Evolutionary conservation across 441 rosid species (phyloP).

Genomic region (Corymbia citriodora): DNA sequence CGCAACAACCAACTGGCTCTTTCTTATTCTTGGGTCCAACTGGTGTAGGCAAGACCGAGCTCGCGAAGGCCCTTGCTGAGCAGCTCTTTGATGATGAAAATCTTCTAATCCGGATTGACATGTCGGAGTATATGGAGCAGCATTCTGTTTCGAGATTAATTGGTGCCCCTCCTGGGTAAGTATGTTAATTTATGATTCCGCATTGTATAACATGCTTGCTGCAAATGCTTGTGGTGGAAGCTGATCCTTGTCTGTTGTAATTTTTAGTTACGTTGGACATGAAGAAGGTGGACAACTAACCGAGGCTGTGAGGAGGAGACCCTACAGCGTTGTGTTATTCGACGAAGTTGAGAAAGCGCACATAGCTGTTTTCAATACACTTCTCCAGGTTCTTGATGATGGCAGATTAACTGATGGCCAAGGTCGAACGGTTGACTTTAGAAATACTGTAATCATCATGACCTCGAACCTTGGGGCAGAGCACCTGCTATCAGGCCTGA

Average conservation of each 20-base stretch:
- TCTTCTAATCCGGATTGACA: slow-evolving; percentile 64
- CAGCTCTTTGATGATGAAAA: slow-evolving; percentile 86
- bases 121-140: slow-evolving; percentile 93
- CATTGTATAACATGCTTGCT: too few relatives aligned
- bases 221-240: neutral
- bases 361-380: slow-evolving; percentile 64
- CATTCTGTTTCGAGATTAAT: slow-evolving; percentile 83
- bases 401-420: slow-evolving; percentile 85
- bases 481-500: slow-evolving; percentile 63
- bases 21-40: slow-evolving; percentile 91
- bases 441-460: slow-evolving; percentile 79
- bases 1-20: slow-evolving; percentile 88
- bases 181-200: too few relatives aligned
- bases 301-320: slow-evolving; percentile 79
- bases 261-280: slow-evolving; percentile 73
- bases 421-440: slow-evolving; percentile 81
- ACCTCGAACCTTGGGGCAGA: slow-evolving; percentile 91
- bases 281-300: slow-evolving; percentile 97
- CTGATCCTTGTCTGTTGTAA: neutral
- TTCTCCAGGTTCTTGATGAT: slow-evolving; percentile 85
- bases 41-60: slow-evolving; percentile 95
- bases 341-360: slow-evolving; percentile 98
- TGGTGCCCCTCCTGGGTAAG: slow-evolving; percentile 93
- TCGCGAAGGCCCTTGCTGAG: slow-evolving; percentile 88
- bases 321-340: slow-evolving; percentile 72